Percentiles rank a stretch among this genome's conserved stretches.
These are phyloP conservation scores for Colletotrichum orbiculare DNA, from an alignment of 2,329 filamentous ascomycete genomes.

Conservation along the genomic window DNA sequence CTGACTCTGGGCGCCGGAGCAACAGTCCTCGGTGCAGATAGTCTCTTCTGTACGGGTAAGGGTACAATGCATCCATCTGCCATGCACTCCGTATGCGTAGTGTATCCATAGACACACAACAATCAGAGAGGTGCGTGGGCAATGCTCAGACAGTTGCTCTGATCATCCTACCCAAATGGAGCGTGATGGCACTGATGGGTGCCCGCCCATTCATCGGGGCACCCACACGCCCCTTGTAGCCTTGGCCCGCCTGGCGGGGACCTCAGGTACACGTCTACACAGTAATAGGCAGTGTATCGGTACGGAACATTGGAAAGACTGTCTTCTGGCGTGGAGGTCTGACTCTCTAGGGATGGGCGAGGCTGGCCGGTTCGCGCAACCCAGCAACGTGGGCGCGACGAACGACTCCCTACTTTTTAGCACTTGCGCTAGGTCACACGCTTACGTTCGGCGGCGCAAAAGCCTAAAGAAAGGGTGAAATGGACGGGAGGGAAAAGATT, in stretches of 20 bases:
- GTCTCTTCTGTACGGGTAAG: no score
- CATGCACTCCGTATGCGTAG: no score
- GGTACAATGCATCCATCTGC: no score
- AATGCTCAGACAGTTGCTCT: conserved; percentile 34
- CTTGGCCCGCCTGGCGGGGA: not conserved
- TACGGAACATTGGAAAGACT: no score
- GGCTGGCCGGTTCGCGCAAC: conserved; percentile 24
- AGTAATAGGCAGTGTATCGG: not conserved
- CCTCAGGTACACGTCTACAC: not conserved
- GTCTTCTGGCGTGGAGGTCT: not conserved
- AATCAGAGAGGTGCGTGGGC: conserved; percentile 28
- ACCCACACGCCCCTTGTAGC: conserved; percentile 10
- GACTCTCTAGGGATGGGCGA: not conserved
- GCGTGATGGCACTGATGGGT: conserved; percentile 27
- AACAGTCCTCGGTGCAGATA: no score
- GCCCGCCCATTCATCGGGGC: conserved; percentile 20
- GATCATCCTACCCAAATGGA: conserved; percentile 33
- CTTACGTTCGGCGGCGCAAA: conserved; percentile 20
- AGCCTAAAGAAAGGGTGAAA: not conserved
- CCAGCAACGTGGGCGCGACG: conserved; percentile 32
- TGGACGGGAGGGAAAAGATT: not conserved
- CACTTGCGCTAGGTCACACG: conserved; percentile 16
- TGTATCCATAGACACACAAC: no score
- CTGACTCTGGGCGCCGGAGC: conserved; percentile 11
- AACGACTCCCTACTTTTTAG: conserved; percentile 22